Percentiles rank a stretch among this genome's conserved stretches.
These are phyloP conservation scores for Arthrocladium fulminans DNA, from an alignment of 2,329 filamentous ascomycete species.

Conservation along the genomic window DNA sequence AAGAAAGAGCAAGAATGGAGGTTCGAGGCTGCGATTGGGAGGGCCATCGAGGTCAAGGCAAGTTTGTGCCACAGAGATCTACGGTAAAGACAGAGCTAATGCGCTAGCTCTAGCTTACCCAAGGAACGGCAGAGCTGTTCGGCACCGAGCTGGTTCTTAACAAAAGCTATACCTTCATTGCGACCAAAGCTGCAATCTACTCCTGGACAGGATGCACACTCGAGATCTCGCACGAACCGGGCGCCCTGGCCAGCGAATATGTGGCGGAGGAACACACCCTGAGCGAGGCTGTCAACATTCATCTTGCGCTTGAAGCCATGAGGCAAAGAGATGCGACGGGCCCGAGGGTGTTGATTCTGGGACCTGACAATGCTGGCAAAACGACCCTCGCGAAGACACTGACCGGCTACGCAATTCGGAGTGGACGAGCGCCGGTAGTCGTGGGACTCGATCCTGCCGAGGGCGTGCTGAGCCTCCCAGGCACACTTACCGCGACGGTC, in stretches of 20 bases:
- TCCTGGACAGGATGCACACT: slow-evolving; percentile 87
- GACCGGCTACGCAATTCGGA: slow-evolving; percentile 68
- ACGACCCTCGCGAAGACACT: slow-evolving; percentile 70
- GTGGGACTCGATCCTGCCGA: slow-evolving; percentile 80
- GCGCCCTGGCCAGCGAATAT: slow-evolving; percentile 54
- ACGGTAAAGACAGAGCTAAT: slow-evolving; percentile 3
- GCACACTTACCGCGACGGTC: slow-evolving; percentile 75
- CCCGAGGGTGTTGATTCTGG: slow-evolving; percentile 76
- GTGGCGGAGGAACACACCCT: slow-evolving; percentile 72
- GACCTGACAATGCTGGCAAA: slow-evolving; percentile 71
- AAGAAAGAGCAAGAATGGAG: slow-evolving; percentile 65
- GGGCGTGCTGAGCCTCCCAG: slow-evolving; percentile 66
- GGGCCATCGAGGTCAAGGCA: slow-evolving; percentile 47
- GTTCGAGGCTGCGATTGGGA: slow-evolving; percentile 58
- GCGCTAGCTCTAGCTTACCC: slow-evolving; percentile 48
- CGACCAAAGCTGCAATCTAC: slow-evolving; percentile 77
- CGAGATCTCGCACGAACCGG: slow-evolving; percentile 55
- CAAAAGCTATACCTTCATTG: slow-evolving; percentile 70
- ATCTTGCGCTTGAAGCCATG: slow-evolving; percentile 72
- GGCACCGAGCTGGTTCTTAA: slow-evolving; percentile 83
- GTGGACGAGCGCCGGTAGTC: slow-evolving; percentile 65
- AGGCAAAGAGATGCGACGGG: slow-evolving; percentile 56
- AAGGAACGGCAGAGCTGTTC: slow-evolving; percentile 84
- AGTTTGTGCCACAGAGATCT: slow-evolving; percentile 8
- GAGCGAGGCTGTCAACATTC: slow-evolving; percentile 71